Evolutionary conservation across 257 asterid species (phyloP).

Genomic region (Nicotiana benthamiana): DNA sequence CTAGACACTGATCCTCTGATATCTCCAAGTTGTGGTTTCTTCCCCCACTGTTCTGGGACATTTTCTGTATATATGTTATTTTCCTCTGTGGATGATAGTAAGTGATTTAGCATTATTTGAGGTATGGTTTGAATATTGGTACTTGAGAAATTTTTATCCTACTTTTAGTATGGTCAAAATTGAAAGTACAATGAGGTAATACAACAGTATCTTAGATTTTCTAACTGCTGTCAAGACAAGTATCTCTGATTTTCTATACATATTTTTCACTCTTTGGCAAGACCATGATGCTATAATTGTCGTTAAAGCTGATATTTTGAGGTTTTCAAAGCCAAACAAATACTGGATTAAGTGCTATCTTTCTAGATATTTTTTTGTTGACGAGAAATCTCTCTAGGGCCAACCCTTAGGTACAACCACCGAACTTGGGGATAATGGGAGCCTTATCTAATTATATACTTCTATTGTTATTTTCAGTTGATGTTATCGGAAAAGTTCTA

Average conservation of each 20-base stretch:
- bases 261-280: slow-evolving; percentile 21
- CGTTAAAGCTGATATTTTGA: slow-evolving; percentile 67
- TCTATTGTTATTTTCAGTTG: neutral
- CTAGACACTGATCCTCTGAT: neutral
- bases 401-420: no score
- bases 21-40: neutral
- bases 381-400: no score
- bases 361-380: neutral
- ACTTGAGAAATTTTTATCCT: neutral
- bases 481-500: neutral
- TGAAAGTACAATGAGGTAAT: neutral
- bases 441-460: neutral
- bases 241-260: neutral
- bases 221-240: neutral
- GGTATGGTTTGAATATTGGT: neutral
- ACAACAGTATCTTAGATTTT: neutral
- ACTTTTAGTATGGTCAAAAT: neutral
- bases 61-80: neutral
- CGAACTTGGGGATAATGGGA: no score
- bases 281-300: slow-evolving; percentile 64
- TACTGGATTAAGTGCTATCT: slow-evolving; percentile 62
- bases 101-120: neutral
- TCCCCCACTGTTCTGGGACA: neutral
- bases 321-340: slow-evolving; percentile 72
- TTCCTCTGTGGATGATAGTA: slow-evolving; percentile 7